Evolutionary conservation across 768 basidiomycete species (phyloP), one percentile per base, ranked within the genome.

Genomic region (Calocybe indica): DNA sequence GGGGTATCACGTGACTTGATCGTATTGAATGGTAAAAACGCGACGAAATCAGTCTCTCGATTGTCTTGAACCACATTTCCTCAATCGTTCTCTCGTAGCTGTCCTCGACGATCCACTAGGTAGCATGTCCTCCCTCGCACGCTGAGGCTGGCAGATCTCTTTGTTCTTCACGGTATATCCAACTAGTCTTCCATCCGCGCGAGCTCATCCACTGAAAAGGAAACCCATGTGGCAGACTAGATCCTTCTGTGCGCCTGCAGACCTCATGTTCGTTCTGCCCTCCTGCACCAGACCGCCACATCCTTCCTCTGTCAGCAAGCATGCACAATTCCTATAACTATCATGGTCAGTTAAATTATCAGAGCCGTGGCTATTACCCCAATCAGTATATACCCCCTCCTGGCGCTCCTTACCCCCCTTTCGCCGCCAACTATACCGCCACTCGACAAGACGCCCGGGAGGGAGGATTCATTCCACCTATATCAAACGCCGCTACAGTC

Each of bases 341-440:
- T 63, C 76, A 75, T 52, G 63, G 63, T 13, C 74, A 75, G 40
- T 70, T 71, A 8, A 60, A 22, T 22, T 22, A 22, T 22, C 22
- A 22, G 22, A 63, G 64, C 45, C 67, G 67, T 53, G 70, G 70
- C 29, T 71, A 73, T 52, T 65, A 65, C 22, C 60, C 64, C 1
- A 66, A 61, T 50, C 64, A 63, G 49, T 63, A 62, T 37, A 59
- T 60, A 46, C 45, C 53, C 38, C 14, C 52, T 52, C 22, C 56
- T 55, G 29, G 29, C 49, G 13, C 41, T 34, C 39, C 57, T 47
- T 44, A 53, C 47, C 46, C 43, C 11, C 53, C 45, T 5, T 22
- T 22, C 22, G 22, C 22, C 22, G 22, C 22, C 22, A 22, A 22
- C 22, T 4, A 22, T 4, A 22, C 53, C 49, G 37, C 55, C 62